Evolutionary conservation across 345 rosid genomes (phyloP).

Genomic region (Linum lewisii): DNA sequence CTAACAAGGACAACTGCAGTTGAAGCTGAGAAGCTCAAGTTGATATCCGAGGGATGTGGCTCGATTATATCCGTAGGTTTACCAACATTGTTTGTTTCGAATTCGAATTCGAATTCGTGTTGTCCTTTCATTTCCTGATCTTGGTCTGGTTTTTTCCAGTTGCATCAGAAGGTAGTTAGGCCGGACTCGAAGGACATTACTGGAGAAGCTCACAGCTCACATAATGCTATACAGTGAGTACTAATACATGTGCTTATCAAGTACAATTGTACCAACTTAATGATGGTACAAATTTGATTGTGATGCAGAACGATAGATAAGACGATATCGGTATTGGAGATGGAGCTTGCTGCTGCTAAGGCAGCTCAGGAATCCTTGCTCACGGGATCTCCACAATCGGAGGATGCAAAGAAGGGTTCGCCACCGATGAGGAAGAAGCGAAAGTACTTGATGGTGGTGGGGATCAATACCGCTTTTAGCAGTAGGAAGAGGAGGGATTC

Average conservation of each 20-base stretch:
- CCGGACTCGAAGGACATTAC: slow-evolving; percentile 42
- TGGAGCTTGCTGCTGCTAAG: slow-evolving; percentile 81
- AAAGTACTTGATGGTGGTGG: slow-evolving; percentile 81
- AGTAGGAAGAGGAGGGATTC: slow-evolving; percentile 95
- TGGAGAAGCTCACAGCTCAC: slow-evolving; percentile 61
- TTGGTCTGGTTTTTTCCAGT: slow-evolving; percentile 1
- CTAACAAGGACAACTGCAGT: slow-evolving; percentile 40
- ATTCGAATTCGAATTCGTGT: too few relatives aligned
- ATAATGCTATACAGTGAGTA: slow-evolving; percentile 65
- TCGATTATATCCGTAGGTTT: slow-evolving; percentile 19
- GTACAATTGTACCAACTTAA: too few relatives aligned
- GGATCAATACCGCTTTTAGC: slow-evolving; percentile 88
- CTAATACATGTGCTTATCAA: too few relatives aligned
- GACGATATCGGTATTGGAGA: slow-evolving; percentile 70
- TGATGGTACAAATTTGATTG: too few relatives aligned
- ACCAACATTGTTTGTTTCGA: too few relatives aligned
- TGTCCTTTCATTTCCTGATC: too few relatives aligned
- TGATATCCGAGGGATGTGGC: slow-evolving; percentile 72
- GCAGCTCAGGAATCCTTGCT: slow-evolving; percentile 75
- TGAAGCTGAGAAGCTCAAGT: slow-evolving; percentile 65
- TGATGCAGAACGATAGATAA: slow-evolving; percentile 71
- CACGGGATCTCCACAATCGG: slow-evolving; percentile 72
- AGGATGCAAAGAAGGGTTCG: slow-evolving; percentile 34
- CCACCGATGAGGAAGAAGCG: slow-evolving; percentile 44
- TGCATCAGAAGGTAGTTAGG: slow-evolving; percentile 39